Evolutionary conservation across 2,329 filamentous ascomycete genomes (phyloP), one percentile per base, ranked within the genome.

Genomic region (Didymella segeticola): DNA sequence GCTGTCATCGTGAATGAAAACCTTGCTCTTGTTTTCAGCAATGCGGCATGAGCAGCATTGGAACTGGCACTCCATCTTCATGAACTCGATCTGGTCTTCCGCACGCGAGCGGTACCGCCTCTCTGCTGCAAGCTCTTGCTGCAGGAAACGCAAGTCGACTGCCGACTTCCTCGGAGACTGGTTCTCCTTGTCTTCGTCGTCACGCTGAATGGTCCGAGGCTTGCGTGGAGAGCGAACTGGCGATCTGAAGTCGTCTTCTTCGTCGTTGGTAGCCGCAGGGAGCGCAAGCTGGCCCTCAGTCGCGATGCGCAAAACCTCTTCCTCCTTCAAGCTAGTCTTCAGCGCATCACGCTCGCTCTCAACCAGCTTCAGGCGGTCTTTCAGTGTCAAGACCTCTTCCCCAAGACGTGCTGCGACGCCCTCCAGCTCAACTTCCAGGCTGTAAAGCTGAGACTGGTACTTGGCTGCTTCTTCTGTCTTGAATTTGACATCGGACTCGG

Each of bases 281-380:
- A 91, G 76, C 2, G 89, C 86, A 47, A 91, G 83, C 37, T 81
- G 83, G 15, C 88, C 88, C 69, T 91, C 88, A 19, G 88, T 86
- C 3, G 89, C 88, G 47, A 91, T 87, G 43, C 86, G 83, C 17
- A 87, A 83, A 20, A 91, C 83, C 69, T 91, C 88, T 66, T 91
- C 88, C 63, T 89, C 89, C 75, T 89, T 83, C 26, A 89, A 83
- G 43, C 86, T 86, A 2, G 84, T 86, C 76, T 89, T 90, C 67
- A 90, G 83, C 3, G 88, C 85, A 70, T 91, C 89, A 7, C 88
- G 86, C 73, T 93, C 89, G 67, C 89, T 85, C 68, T 91, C 88
- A 14, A 89, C 80, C 26, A 88, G 75, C 69, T 83, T 85, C 62
- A 89, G 79, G 39, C 81, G 82, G 59, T 88, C 86, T 41, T 83